Base-by-base conservation (phyloP, 257 asterid species). In the Petunia axillaris region DNA sequence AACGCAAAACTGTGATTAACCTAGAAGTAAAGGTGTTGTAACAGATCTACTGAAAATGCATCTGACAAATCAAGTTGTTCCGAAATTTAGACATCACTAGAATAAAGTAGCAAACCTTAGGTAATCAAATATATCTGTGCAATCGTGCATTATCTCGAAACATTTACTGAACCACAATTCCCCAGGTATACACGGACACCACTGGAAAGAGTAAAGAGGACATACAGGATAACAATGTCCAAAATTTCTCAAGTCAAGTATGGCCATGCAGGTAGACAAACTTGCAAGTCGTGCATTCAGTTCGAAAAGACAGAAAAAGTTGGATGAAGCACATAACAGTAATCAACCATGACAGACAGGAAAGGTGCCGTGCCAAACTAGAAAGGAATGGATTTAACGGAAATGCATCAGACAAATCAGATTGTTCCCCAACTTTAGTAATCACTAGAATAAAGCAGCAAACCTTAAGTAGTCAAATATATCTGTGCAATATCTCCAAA, bases 401-500 rank as follows among this genome's bases (percentile, higher is more conserved):
- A 48, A 35, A 71, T 35, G 77, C 77, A 35, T 50, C 59, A 36
- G 43, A 48, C 9, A 50, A 41, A 50, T 48, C 6, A 71, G 60
- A 15, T 43, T n/a, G 38, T 35, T 71, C 62, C 41, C 77, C 60
- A 25, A 71, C 50, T 71, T 71, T 39, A 71, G 77, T 25, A 3
- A 0, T 43, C 13, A 35, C 35, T 35, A 71, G 46, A 71, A 71
- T 71, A 84, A 87, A 83, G 79, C 55, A 46, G 11, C 92, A 82
- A 82, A 95, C 99, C 99, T 93, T 70, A 95, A 80, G 81, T 95
- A 95, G 85, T 95, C 99, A 89, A 95, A 92, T 77, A 95, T 88
- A 73, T 95, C 98, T 2, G 99, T 95, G 93, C 99, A 95, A 85
- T 93, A 95, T 95, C 99, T 90, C 99, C 99, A 95, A 64, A 95